Conservation (phyloP, 2,329 filamentous ascomycete species). For the Emergomyces pasteurianus region DNA sequence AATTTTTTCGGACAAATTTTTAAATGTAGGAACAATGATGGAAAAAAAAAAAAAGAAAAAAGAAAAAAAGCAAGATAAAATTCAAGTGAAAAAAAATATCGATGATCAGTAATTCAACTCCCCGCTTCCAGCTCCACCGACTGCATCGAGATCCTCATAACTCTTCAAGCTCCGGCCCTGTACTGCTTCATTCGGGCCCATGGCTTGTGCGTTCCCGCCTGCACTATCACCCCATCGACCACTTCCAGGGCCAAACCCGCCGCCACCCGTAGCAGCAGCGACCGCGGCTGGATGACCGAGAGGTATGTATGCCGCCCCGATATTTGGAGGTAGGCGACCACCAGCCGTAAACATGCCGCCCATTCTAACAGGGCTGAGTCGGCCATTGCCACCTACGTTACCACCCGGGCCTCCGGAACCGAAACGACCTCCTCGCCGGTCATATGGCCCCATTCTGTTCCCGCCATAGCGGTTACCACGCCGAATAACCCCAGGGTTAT, state of each 20-base stretch:
- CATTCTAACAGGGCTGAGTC: slow-evolving; percentile 31
- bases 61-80: neutral
- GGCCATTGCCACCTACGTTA: slow-evolving; percentile 24
- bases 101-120: slow-evolving; percentile 72
- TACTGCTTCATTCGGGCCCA: slow-evolving; percentile 81
- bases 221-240: slow-evolving; percentile 61
- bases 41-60: neutral
- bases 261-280: slow-evolving; percentile 33
- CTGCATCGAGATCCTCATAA: slow-evolving; percentile 93
- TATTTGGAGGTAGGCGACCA: slow-evolving; percentile 22
- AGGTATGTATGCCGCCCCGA: slow-evolving; percentile 24
- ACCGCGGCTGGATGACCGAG: slow-evolving; percentile 29
- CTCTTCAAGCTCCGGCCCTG: slow-evolving; percentile 89
- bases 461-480: slow-evolving; percentile 50
- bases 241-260: slow-evolving; percentile 29
- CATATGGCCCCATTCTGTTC: slow-evolving; percentile 60
- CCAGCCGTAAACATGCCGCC: slow-evolving; percentile 23
- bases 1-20: neutral
- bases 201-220: slow-evolving; percentile 57
- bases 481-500: slow-evolving; percentile 54
- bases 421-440: slow-evolving; percentile 48
- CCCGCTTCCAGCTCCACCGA: slow-evolving; percentile 58
- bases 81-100: neutral
- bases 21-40: neutral
- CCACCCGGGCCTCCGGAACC: slow-evolving; percentile 35